A percentile compares a stretch with the other conserved stretches of the same genome.
These are phyloP conservation scores for Botrytis squamosa DNA, from an alignment of 2,329 filamentous ascomycete species.

Conservation along the genomic window DNA sequence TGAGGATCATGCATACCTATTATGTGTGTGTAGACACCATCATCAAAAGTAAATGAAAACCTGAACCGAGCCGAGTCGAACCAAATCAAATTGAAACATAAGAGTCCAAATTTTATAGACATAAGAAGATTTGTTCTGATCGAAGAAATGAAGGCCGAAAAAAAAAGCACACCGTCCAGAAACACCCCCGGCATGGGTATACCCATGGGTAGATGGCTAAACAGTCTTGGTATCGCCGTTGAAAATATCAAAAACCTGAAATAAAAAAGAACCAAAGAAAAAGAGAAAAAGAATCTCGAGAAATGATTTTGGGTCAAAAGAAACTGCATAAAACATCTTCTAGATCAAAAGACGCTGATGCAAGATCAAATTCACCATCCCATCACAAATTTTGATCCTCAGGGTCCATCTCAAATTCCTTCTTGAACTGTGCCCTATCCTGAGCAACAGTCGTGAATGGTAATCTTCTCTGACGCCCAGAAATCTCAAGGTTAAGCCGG, in stretches of 20 bases:
- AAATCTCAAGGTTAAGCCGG: background rate
- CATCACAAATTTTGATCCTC: background rate
- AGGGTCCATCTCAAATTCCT: background rate
- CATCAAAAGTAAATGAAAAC: background rate
- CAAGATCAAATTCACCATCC: background rate
- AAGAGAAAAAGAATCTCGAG: background rate
- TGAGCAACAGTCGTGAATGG: background rate
- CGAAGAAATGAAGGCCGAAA: background rate
- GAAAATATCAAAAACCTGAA: background rate
- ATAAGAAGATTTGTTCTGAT: background rate
- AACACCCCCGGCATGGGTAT: background rate
- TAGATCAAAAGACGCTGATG: fast-evolving
- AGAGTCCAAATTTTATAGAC: background rate
- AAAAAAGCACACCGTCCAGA: background rate
- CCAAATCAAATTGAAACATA: background rate
- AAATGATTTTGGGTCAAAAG: too few species aligned
- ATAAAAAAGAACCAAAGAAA: background rate
- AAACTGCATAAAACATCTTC: background rate
- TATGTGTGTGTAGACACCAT: background rate
- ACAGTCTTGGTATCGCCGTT: background rate
- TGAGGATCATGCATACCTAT: background rate
- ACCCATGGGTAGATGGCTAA: background rate
- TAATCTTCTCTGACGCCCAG: background rate
- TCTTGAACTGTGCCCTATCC: background rate
- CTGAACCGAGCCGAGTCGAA: background rate